Conservation (phyloP, 345 rosid species). For the Noccaea bulbosa region DNA sequence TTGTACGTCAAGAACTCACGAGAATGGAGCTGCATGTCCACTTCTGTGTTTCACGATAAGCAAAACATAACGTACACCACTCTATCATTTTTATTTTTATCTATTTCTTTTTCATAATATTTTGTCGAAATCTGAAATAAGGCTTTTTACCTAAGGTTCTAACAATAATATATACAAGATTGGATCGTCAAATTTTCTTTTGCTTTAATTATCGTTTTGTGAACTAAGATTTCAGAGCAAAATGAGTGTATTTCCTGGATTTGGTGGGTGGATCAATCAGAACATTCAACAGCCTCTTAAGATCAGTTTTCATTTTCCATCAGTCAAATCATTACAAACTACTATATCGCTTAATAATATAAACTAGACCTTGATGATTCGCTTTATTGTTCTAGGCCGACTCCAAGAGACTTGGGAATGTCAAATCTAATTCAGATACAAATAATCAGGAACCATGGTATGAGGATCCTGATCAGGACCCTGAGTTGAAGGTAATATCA, state of each 20-base stretch:
- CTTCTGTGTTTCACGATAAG: too few species aligned
- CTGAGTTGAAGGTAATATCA: not conserved
- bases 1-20: too few species aligned
- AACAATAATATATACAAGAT: not conserved
- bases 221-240: not conserved
- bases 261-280: conserved; percentile 2
- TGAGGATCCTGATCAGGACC: conserved; percentile 7
- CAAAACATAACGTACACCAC: too few species aligned
- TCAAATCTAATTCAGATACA: conserved; percentile 8
- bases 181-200: not conserved
- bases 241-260: not conserved
- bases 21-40: too few species aligned
- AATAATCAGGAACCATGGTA: not conserved
- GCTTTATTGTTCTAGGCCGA: conserved; percentile 10
- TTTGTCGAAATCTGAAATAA: too few species aligned
- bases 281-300: conserved; percentile 12
- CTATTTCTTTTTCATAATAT: too few species aligned
- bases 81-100: too few species aligned
- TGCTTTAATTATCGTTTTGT: not conserved
- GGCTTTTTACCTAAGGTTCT: not conserved
- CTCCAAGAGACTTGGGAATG: conserved; percentile 41
- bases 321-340: not conserved
- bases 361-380: not conserved
- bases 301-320: conserved; percentile 7
- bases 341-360: not conserved